These are phyloP conservation scores for Ciborinia camelliae DNA, from an alignment of 2,329 filamentous ascomycete species.

Conservation along the genomic window DNA sequence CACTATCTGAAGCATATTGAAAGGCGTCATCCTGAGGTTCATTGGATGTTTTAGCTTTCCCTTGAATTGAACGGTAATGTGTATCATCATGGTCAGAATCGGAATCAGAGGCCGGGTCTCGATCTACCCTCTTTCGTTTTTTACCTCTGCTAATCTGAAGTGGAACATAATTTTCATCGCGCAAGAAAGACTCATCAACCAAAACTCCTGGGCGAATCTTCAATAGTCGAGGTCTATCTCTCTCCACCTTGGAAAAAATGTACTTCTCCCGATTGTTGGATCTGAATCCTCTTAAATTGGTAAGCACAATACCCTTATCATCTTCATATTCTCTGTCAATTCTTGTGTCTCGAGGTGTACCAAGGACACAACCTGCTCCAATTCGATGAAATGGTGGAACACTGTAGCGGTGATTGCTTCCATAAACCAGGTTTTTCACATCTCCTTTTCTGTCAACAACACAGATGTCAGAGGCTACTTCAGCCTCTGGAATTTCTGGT, in stretches of 20 bases:
- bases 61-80: slow-evolving; percentile 64
- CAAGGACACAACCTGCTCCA: slow-evolving; percentile 69
- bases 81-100: slow-evolving; percentile 47
- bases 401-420: slow-evolving; percentile 66
- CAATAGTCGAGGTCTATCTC: slow-evolving; percentile 42
- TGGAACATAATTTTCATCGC: slow-evolving; percentile 48
- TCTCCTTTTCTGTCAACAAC: slow-evolving; percentile 74
- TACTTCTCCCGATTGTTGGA: slow-evolving; percentile 42
- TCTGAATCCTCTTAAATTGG: slow-evolving; percentile 39
- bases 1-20: slow-evolving; percentile 46
- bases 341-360: slow-evolving; percentile 54
- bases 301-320: slow-evolving; percentile 51
- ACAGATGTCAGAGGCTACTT: slow-evolving; percentile 44
- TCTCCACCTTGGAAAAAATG: slow-evolving; percentile 44
- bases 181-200: slow-evolving; percentile 26
- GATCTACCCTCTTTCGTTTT: slow-evolving; percentile 33
- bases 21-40: slow-evolving; percentile 34
- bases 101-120: slow-evolving; percentile 38
- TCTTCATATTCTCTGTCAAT: slow-evolving; percentile 60
- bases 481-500: not conserved
- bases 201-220: slow-evolving; percentile 39
- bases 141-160: slow-evolving; percentile 40
- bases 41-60: slow-evolving; percentile 52
- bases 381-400: slow-evolving; percentile 68
- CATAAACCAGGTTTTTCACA: slow-evolving; percentile 69